Conservation (phyloP, 331 rosid species). For the Pyracantha coccinea region DNA sequence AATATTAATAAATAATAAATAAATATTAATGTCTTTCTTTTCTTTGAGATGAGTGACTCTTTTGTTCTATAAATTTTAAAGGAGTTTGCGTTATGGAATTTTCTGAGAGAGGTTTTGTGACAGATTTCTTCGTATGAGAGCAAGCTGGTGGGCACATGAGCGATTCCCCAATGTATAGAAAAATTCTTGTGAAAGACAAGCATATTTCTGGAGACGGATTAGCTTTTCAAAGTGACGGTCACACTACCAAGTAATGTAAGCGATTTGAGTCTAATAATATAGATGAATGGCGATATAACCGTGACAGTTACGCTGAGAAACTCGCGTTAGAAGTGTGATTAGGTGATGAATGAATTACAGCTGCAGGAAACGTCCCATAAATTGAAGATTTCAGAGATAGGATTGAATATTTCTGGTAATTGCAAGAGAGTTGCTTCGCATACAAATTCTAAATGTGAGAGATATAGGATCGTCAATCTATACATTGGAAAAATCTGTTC, state of each 20-base stretch:
- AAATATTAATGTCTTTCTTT: slow-evolving; percentile 9
- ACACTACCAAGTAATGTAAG: too few species aligned
- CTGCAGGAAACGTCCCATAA: not conserved
- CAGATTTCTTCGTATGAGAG: not conserved
- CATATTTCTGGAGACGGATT: not conserved
- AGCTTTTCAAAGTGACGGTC: not conserved
- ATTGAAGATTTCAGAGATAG: not conserved
- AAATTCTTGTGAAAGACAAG: not conserved
- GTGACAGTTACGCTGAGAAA: too few species aligned
- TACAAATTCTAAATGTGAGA: not conserved
- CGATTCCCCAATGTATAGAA: not conserved
- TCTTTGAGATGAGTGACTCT: not conserved
- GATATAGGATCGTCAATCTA: slow-evolving; percentile 17
- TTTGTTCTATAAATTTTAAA: not conserved
- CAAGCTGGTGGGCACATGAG: too few species aligned
- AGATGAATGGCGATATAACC: too few species aligned
- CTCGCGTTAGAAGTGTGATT: too few species aligned
- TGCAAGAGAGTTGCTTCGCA: slow-evolving; percentile 8
- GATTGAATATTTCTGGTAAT: too few species aligned
- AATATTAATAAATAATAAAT: not conserved
- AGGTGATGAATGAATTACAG: not conserved
- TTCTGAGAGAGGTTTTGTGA: not conserved
- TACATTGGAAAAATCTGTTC: slow-evolving; percentile 45
- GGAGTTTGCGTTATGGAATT: not conserved
- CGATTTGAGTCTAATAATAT: too few species aligned